phyloP scores from a whole-genome alignment of 2,329 filamentous ascomycete species.

The Teratosphaeria viscida region DNA sequence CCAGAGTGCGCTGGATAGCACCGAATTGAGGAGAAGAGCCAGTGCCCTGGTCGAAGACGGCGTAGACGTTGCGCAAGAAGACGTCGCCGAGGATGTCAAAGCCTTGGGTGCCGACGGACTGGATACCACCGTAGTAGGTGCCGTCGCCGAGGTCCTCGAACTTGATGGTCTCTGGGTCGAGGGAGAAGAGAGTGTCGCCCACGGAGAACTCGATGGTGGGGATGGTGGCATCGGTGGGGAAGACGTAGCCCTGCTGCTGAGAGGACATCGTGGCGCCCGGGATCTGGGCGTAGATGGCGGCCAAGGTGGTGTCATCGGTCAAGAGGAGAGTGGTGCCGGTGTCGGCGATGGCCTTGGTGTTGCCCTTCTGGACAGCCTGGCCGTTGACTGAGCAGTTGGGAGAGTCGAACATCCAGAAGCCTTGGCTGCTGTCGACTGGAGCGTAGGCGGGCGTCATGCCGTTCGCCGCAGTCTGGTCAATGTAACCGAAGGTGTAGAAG shows the following conservation, averaged over 20 bases:
- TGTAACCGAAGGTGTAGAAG: conserved; percentile 66
- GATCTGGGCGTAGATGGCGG: conserved; percentile 55
- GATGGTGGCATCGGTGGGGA: conserved; percentile 43
- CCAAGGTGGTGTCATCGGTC: conserved; percentile 50
- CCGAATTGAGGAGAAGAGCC: conserved; percentile 41
- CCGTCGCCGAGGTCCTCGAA: conserved; percentile 47
- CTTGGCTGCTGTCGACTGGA: conserved; percentile 51
- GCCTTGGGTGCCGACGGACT: conserved; percentile 47
- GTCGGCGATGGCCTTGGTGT: conserved; percentile 50
- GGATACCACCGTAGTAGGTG: conserved; percentile 54
- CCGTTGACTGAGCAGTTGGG: conserved; percentile 48
- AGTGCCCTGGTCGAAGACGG: conserved; percentile 53
- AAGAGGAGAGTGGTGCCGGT: conserved; percentile 61
- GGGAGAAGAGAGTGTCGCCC: conserved; percentile 48
- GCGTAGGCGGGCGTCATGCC: conserved; percentile 38
- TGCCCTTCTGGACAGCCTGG: conserved; percentile 44
- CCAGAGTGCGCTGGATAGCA: conserved; percentile 36
- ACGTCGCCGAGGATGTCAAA: conserved; percentile 57
- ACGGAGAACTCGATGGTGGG: conserved; percentile 54
- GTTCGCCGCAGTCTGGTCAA: conserved; percentile 52
- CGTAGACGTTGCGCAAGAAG: conserved; percentile 56
- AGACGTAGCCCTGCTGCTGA: conserved; percentile 52
- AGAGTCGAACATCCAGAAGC: conserved; percentile 59
- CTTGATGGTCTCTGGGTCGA: conserved; percentile 53
- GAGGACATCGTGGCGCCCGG: conserved; percentile 43